These are phyloP conservation scores for Senna tora DNA, from an alignment of 306 rosid species.

Conservation along the genomic window DNA sequence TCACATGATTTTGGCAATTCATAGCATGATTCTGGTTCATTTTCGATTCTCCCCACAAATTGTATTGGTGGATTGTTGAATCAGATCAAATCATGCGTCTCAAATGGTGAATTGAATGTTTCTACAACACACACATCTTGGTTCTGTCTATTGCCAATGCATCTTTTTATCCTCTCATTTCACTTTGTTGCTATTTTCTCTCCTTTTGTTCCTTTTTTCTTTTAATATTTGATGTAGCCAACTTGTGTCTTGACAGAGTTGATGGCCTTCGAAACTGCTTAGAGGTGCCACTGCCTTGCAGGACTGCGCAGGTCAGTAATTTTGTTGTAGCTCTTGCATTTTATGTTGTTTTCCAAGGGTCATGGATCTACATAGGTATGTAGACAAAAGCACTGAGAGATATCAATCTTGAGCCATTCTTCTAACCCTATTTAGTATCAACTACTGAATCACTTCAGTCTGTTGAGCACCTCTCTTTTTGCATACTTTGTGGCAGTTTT, in stretches of 20 bases:
- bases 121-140: background rate
- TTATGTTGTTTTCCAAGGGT: slow-evolving; percentile 16
- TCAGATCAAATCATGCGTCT: no score
- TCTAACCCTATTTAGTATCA: slow-evolving; percentile 5
- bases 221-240: slow-evolving; percentile 14
- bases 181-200: background rate
- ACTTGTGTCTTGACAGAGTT: slow-evolving; percentile 51
- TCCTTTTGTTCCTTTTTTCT: background rate
- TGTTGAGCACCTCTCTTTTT: slow-evolving; percentile 3
- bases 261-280: slow-evolving; percentile 83
- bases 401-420: slow-evolving; percentile 1
- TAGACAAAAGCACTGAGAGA: slow-evolving; percentile 9
- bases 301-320: slow-evolving; percentile 85
- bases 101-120: no score
- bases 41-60: no score
- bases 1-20: no score
- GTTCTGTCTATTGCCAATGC: background rate
- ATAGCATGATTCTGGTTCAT: no score
- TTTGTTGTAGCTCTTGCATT: slow-evolving; percentile 31
- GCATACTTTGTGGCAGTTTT: background rate
- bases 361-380: background rate
- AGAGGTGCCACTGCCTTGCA: slow-evolving; percentile 71
- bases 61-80: no score
- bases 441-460: background rate
- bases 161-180: background rate